phyloP scores from a whole-genome alignment of 1,139 yeast species.

The Taphrina wiesneri region DNA sequence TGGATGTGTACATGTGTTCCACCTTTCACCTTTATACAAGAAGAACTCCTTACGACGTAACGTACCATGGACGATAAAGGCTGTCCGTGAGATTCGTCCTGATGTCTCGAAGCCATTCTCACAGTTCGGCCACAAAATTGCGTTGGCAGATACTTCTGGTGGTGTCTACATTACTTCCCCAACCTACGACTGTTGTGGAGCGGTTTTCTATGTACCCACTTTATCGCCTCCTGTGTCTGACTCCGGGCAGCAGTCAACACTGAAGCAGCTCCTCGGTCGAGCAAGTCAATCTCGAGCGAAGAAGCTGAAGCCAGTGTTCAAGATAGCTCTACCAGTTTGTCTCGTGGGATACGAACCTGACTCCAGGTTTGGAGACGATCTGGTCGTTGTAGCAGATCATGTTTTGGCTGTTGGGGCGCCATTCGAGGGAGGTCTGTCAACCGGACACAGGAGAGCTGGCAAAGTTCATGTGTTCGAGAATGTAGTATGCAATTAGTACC shows the following conservation, averaged over 20 bases:
- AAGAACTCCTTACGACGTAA: constrained; percentile 1
- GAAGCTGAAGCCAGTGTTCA: not conserved
- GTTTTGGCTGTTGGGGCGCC: constrained; percentile 22
- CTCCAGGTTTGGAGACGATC: constrained; percentile 2
- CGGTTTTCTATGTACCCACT: constrained; percentile 2
- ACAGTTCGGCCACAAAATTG: constrained; percentile 7
- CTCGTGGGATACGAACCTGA: constrained; percentile 11
- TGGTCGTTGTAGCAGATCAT: not conserved
- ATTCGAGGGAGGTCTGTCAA: constrained; percentile 1
- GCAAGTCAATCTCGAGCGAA: not conserved
- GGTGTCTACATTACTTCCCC: constrained; percentile 18
- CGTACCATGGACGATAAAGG: constrained; percentile 14
- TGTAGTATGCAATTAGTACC: not conserved
- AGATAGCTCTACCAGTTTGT: constrained; percentile 7
- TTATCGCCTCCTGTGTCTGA: not conserved
- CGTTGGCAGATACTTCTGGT: not conserved
- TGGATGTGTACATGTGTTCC: constrained; percentile 19
- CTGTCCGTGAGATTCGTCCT: constrained; percentile 12
- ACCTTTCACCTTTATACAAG: constrained; percentile 1
- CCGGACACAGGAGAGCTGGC: constrained; percentile 11
- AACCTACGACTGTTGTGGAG: constrained; percentile 14
- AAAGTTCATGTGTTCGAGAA: constrained; percentile 5
- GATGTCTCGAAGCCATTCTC: not conserved
- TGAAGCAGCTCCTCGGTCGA: not conserved
- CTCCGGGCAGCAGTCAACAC: not conserved